Base-by-base conservation (phyloP, 2,329 filamentous ascomycete genomes). In the Hirsutella thompsonii region DNA sequence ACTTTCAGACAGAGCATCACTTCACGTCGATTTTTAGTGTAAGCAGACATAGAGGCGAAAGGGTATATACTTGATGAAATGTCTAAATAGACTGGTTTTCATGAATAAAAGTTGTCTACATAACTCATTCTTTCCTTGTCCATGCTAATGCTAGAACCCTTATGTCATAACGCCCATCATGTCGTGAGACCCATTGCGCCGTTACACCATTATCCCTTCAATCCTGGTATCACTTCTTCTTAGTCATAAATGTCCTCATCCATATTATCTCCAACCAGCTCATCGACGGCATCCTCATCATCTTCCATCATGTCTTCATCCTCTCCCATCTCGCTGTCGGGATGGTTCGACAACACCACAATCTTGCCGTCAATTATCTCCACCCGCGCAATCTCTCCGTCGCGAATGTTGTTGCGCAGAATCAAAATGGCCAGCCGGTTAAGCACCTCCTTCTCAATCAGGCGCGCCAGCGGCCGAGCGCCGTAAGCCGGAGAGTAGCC, bases 381-480 rank as follows among this genome's bases (percentile, higher is more conserved):
- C 20, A 96, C 86, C 20, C 75, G 70, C 1, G 92, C 92, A 2
- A 62, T 66, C 66, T 98, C 92, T 35, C 89, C 89, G 49, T 98
- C 90, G 51, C 74, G 77, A 58, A 98, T 81, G 41, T 76, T 79
- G 47, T 87, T 87, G 47, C 88, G 77, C 20, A 98, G 72, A 47
- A 98, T 93, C 47, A 96, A 74, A 33, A 98, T 84, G 2, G 92
- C 92, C 47, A 98, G 69, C 38, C 81, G 80, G 64, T 98, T 98
- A 54, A 98, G 78, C 3, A 98, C 87, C 62, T 98, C 92, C 65
- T 92, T 92, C 69, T 98, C 92, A 52, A 98, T 95, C 44, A 98
- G 76, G 40, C 92, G 76, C 16, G 82, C 79, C 19, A 98, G 68
- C 29, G 92, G 92, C 43, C 92, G 76, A 33, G 92, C 92, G 61